phyloP scores from a whole-genome alignment of 176 grass and related monocot genomes.

The Musa troglodytarum region DNA sequence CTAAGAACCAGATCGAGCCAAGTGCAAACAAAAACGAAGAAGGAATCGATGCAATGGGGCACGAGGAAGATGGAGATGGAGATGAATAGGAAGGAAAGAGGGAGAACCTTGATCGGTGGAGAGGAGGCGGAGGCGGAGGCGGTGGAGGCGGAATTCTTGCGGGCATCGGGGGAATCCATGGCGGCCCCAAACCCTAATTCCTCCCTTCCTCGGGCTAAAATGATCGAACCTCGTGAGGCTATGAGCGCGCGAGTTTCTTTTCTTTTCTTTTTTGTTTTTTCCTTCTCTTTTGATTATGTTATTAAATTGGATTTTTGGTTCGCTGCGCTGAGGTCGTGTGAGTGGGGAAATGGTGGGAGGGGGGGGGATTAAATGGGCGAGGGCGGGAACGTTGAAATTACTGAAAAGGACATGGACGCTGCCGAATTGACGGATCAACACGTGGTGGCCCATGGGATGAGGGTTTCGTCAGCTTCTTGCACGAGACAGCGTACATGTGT shows the following conservation, averaged over 20 bases:
- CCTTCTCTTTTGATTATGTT: not conserved
- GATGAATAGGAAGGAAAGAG: not conserved
- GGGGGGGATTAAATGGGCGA: not conserved
- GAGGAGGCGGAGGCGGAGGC: not conserved
- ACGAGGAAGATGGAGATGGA: not conserved
- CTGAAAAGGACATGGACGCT: not conserved
- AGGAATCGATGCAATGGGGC: not conserved
- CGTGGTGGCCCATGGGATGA: not conserved
- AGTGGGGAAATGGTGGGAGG: not conserved
- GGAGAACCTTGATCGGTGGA: slow-evolving; percentile 3
- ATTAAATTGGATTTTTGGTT: not conserved
- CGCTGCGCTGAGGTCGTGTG: not conserved
- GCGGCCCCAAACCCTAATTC: not conserved
- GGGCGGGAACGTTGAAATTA: slow-evolving; percentile 13
- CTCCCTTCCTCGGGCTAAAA: not conserved
- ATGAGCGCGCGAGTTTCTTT: not conserved
- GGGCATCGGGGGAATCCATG: slow-evolving; percentile 11
- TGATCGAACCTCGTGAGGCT: not conserved
- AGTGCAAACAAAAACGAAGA: not conserved
- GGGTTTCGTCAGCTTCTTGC: no score
- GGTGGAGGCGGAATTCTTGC: not conserved
- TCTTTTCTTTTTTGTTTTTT: not conserved
- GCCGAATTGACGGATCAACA: not conserved
- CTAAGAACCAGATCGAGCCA: not conserved
- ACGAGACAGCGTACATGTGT: no score